Evolutionary conservation across 2,329 filamentous ascomycete species (phyloP).

Genomic region (Clarireedia paspali): DNA sequence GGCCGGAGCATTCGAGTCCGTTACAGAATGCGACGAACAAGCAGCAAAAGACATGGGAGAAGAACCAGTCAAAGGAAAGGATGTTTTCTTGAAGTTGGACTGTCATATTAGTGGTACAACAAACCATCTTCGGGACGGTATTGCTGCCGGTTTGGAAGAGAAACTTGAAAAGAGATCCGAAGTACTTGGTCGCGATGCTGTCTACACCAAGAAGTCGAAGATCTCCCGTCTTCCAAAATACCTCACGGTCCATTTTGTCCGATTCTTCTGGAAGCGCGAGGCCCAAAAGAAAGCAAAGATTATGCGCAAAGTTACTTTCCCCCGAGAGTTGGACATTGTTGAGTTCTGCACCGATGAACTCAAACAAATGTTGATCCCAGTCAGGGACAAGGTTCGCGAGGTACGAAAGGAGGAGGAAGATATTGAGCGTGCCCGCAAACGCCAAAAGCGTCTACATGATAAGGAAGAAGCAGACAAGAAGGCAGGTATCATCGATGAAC

Average conservation of each 20-base stretch:
- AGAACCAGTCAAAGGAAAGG: slow-evolving; percentile 56
- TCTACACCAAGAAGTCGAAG: slow-evolving; percentile 85
- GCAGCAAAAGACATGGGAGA: slow-evolving; percentile 69
- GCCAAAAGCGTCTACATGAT: slow-evolving; percentile 63
- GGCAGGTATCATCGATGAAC: slow-evolving; percentile 38
- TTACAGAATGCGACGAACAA: slow-evolving; percentile 76
- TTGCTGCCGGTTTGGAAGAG: slow-evolving; percentile 73
- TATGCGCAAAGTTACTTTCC: slow-evolving; percentile 97
- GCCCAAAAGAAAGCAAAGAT: slow-evolving; percentile 99
- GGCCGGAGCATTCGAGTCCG: slow-evolving; percentile 70
- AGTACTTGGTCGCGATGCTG: slow-evolving; percentile 65
- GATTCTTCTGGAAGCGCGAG: slow-evolving; percentile 96
- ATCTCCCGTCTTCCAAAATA: slow-evolving; percentile 91
- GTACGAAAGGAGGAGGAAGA: slow-evolving; percentile 93
- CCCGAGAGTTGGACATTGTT: slow-evolving; percentile 82
- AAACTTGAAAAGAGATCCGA: slow-evolving; percentile 86
- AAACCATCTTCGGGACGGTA: slow-evolving; percentile 86
- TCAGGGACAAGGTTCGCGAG: slow-evolving; percentile 94
- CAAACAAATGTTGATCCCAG: slow-evolving; percentile 72
- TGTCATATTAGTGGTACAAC: slow-evolving; percentile 86
- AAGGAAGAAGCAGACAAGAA: slow-evolving; percentile 41
- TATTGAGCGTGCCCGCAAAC: slow-evolving; percentile 82
- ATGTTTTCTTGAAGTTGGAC: slow-evolving; percentile 85
- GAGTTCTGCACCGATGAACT: slow-evolving; percentile 95
- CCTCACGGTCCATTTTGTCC: slow-evolving; percentile 91